Percentiles rank a stretch among this genome's conserved stretches.
These are phyloP conservation scores for Diatrype stigma DNA, from an alignment of 2,329 filamentous ascomycete species.

Conservation along the genomic window DNA sequence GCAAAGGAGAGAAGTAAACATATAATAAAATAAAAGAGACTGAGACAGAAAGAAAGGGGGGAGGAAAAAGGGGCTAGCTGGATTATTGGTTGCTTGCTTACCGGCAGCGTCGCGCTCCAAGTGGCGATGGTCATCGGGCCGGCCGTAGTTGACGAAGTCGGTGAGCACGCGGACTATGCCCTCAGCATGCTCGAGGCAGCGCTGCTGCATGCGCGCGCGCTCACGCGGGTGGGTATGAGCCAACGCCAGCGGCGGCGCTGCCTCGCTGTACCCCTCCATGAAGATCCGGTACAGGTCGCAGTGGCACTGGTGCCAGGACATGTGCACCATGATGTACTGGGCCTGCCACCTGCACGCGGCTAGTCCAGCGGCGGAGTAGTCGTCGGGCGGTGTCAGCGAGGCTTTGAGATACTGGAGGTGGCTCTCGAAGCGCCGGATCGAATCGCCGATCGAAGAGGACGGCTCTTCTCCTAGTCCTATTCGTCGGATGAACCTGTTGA, in stretches of 20 bases:
- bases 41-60: too few relatives aligned
- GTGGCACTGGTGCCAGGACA: constrained; percentile 38
- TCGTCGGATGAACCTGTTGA: constrained; percentile 22
- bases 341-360: constrained; percentile 16
- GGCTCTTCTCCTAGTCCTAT: constrained; percentile 24
- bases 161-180: constrained; percentile 32
- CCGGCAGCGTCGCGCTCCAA: constrained; percentile 36
- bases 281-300: constrained; percentile 42
- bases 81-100: too few relatives aligned
- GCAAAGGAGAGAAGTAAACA: too few relatives aligned
- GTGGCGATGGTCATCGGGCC: constrained; percentile 19
- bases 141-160: constrained; percentile 22
- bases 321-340: constrained; percentile 28
- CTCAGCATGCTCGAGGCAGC: constrained; percentile 34
- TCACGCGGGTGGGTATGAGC: constrained; percentile 23
- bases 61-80: too few relatives aligned
- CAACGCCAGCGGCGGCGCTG: constrained; percentile 29
- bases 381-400: constrained; percentile 13
- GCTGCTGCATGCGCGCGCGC: constrained; percentile 25
- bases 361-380: constrained; percentile 21
- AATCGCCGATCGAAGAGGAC: constrained; percentile 16
- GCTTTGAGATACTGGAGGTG: constrained; percentile 17
- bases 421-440: constrained; percentile 22
- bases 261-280: constrained; percentile 36
- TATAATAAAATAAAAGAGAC: too few relatives aligned